Conservation (phyloP, 2,329 filamentous ascomycete genomes). For the Apiospora arundinis region DNA sequence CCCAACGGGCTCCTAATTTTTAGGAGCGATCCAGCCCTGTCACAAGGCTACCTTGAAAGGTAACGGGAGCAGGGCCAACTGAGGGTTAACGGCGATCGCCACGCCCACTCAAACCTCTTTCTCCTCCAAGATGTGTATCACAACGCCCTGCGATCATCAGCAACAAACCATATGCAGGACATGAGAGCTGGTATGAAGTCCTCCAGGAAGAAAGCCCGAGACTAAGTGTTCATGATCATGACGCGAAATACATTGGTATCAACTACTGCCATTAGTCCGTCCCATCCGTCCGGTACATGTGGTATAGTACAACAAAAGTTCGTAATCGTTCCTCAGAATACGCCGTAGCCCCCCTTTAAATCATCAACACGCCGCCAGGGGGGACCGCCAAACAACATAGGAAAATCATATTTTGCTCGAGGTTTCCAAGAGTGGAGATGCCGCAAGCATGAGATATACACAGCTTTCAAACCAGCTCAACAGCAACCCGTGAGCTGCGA, state of each 20-base stretch:
- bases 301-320: conserved; percentile 14
- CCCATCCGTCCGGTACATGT: background rate
- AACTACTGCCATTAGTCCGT: background rate
- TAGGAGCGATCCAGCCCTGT: no score
- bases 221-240: background rate
- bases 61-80: no score
- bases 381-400: background rate
- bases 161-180: background rate
- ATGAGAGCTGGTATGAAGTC: no score
- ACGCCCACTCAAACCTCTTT: background rate
- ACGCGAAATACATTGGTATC: conserved; percentile 8
- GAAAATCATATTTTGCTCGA: background rate
- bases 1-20: no score
- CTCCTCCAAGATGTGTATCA: background rate
- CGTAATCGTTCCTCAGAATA: background rate
- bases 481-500: background rate
- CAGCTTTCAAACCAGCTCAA: background rate
- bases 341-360: background rate
- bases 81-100: no score
- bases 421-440: conserved; percentile 11
- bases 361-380: background rate
- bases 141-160: background rate
- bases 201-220: background rate
- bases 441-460: background rate
- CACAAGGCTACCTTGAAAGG: no score